phyloP scores from a whole-genome alignment of 371 early-diverging fungal genomes.

The Fennellomyces sp. region DNA sequence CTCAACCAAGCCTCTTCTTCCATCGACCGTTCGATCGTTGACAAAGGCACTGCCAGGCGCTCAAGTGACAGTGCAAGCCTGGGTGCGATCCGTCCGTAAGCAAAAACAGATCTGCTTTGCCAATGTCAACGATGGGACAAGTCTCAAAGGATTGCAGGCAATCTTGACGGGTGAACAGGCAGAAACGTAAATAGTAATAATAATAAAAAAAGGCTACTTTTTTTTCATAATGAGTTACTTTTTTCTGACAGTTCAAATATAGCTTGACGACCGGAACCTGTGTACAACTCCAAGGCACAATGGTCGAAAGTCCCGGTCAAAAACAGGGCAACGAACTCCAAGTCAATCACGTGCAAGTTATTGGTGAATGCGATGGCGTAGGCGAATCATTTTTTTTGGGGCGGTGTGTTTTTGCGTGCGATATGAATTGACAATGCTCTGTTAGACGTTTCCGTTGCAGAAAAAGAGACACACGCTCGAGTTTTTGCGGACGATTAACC shows the following conservation, averaged over 20 bases:
- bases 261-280: slow-evolving; percentile 75
- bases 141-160: slow-evolving; percentile 71
- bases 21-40: slow-evolving; percentile 14
- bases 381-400: not conserved
- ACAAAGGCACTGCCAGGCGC: not conserved
- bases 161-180: slow-evolving; percentile 60
- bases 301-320: slow-evolving; percentile 71
- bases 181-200: slow-evolving; percentile 52
- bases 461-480: slow-evolving; percentile 84
- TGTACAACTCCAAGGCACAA: slow-evolving; percentile 65
- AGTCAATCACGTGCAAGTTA: slow-evolving; percentile 54
- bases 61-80: slow-evolving; percentile 66
- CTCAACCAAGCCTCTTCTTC: slow-evolving; percentile 1
- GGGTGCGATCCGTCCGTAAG: slow-evolving; percentile 82
- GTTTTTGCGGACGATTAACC: slow-evolving; percentile 78
- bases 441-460: slow-evolving; percentile 83
- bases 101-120: slow-evolving; percentile 81
- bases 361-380: slow-evolving; percentile 74
- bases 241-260: too few relatives aligned
- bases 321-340: slow-evolving; percentile 79
- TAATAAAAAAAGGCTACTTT: too few relatives aligned
- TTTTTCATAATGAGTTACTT: too few relatives aligned
- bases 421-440: not conserved
- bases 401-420: too few relatives aligned
- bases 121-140: slow-evolving; percentile 80